Evolutionary conservation across 2,329 filamentous ascomycete genomes (phyloP).

Genomic region (Hypoxylon sp.): DNA sequence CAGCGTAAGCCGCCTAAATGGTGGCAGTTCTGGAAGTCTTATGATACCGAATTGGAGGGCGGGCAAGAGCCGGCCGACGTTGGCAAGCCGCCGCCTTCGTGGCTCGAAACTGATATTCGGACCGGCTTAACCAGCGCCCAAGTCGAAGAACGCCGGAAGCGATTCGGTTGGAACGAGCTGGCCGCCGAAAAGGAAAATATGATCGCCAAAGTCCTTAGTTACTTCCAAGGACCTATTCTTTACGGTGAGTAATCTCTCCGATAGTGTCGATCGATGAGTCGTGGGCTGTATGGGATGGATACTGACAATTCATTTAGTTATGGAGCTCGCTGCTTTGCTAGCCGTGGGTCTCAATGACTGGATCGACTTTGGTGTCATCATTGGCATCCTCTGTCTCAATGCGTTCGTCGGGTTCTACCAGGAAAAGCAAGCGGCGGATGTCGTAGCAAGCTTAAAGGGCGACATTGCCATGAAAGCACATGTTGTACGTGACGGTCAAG

Average conservation of each 20-base stretch:
- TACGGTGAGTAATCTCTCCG: slow-evolving; percentile 70
- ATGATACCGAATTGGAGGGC: slow-evolving; percentile 52
- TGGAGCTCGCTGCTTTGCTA: slow-evolving; percentile 81
- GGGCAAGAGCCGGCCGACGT: slow-evolving; percentile 55
- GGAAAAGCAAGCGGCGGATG: slow-evolving; percentile 84
- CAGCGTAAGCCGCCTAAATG: slow-evolving; percentile 63
- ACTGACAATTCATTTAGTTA: slow-evolving; percentile 63
- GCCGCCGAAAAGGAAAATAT: slow-evolving; percentile 78
- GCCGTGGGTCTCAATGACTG: slow-evolving; percentile 81
- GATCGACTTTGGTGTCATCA: slow-evolving; percentile 83
- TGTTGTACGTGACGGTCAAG: slow-evolving; percentile 75
- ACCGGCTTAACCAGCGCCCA: slow-evolving; percentile 67
- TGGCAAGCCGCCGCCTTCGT: slow-evolving; percentile 69
- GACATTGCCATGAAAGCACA: slow-evolving; percentile 81
- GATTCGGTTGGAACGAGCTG: slow-evolving; percentile 77
- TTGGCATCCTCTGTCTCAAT: slow-evolving; percentile 80
- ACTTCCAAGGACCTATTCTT: slow-evolving; percentile 78
- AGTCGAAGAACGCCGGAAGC: slow-evolving; percentile 72
- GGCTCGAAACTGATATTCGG: slow-evolving; percentile 75
- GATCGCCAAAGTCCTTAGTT: slow-evolving; percentile 76
- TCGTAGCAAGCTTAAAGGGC: slow-evolving; percentile 80
- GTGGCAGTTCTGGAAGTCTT: slow-evolving; percentile 69
- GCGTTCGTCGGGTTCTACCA: slow-evolving; percentile 84
- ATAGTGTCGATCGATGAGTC: not conserved
- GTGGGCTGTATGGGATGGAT: slow-evolving; percentile 1